Percentiles rank a stretch among this genome's conserved stretches.
phyloP scores from a whole-genome alignment of 257 asterid species.

The Ophiorrhiza pumila region DNA sequence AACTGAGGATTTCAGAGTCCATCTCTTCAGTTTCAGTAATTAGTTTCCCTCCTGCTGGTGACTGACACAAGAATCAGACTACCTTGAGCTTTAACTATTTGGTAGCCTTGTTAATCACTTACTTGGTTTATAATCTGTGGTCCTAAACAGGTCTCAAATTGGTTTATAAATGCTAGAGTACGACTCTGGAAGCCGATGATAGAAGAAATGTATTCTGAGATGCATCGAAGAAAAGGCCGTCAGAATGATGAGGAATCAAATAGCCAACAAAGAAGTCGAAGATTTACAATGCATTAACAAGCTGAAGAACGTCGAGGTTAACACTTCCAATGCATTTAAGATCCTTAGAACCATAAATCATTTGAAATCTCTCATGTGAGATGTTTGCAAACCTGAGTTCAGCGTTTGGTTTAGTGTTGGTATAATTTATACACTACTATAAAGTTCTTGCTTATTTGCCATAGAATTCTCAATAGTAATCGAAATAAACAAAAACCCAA shows the following conservation, averaged over 20 bases:
- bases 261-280: slow-evolving; percentile 30
- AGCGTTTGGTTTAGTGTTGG: too few species aligned
- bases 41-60: too few species aligned
- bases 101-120: not conserved
- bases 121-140: slow-evolving; percentile 2
- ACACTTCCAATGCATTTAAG: slow-evolving; percentile 17
- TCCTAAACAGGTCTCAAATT: slow-evolving; percentile 65
- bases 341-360: not conserved
- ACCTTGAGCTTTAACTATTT: not conserved
- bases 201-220: slow-evolving; percentile 90
- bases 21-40: not conserved
- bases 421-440: too few species aligned
- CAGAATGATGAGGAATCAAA: slow-evolving; percentile 36
- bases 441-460: too few species aligned
- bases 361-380: too few species aligned
- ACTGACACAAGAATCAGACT: not conserved
- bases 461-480: not conserved
- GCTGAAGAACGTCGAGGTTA: slow-evolving; percentile 13
- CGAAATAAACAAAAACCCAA: too few species aligned
- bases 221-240: slow-evolving; percentile 51
- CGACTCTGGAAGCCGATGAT: slow-evolving; percentile 96
- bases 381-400: too few species aligned
- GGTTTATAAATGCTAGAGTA: slow-evolving; percentile 93
- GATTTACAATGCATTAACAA: slow-evolving; percentile 37
- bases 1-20: not conserved